A percentile compares a stretch with the other conserved stretches of the same genome.
These are phyloP conservation scores for Candida sp. DNA, from an alignment of 1,139 yeast species.

Conservation along the genomic window DNA sequence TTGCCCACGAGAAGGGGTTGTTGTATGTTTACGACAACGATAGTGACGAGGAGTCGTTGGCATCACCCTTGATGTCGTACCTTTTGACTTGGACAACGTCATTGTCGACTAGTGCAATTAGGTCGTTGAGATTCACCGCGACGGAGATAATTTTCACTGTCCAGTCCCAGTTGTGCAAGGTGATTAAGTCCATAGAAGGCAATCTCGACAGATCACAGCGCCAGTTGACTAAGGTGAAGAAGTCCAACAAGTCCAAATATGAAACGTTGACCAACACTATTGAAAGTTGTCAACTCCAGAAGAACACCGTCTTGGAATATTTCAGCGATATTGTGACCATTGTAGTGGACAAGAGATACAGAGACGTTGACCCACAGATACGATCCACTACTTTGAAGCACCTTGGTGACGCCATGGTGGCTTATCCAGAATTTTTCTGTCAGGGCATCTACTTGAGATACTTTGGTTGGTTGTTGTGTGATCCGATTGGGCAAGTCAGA, in stretches of 20 bases:
- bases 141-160: constrained; percentile 63
- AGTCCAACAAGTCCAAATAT: constrained; percentile 30
- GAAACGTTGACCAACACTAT: constrained; percentile 52
- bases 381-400: constrained; percentile 69
- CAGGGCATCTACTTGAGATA: constrained; percentile 74
- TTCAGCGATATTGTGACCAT: constrained; percentile 70
- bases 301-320: constrained; percentile 55
- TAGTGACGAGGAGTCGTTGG: constrained; percentile 29
- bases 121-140: constrained; percentile 76
- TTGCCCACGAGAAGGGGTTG: constrained; percentile 68
- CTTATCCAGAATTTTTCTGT: constrained; percentile 71
- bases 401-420: constrained; percentile 71
- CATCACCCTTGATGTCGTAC: constrained; percentile 55
- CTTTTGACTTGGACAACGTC: constrained; percentile 79
- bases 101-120: constrained; percentile 67
- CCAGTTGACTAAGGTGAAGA: constrained; percentile 36
- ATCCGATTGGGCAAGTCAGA: constrained; percentile 64
- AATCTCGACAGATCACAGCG: constrained; percentile 49
- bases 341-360: constrained; percentile 76
- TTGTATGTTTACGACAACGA: constrained; percentile 42
- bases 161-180: constrained; percentile 61
- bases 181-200: constrained; percentile 46
- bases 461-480: constrained; percentile 86
- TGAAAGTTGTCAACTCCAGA: constrained; percentile 52
- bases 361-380: constrained; percentile 77